A percentile compares a stretch with the other conserved stretches of the same genome.
Conservation (phyloP, 1,139 yeast species). For the Lodderomyces orthopsilosis region DNA sequence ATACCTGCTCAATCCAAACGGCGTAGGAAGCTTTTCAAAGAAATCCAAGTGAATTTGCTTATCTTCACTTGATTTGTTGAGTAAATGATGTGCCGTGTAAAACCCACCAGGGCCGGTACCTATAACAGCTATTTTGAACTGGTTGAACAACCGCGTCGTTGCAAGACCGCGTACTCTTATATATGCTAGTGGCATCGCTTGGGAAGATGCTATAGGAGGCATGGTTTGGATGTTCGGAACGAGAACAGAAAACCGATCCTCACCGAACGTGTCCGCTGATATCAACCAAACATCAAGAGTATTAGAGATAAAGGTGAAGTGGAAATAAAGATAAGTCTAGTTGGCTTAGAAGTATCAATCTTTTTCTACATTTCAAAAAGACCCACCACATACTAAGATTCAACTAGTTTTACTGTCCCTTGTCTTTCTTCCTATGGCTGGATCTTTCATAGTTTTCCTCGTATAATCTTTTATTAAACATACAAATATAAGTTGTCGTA, state of each 20-base stretch:
- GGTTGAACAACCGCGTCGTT: constrained; percentile 8
- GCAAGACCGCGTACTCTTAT: constrained; percentile 8
- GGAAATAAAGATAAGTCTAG: too few relatives aligned
- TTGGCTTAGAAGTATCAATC: too few relatives aligned
- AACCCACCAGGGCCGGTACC: constrained; percentile 99
- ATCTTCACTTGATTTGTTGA: constrained; percentile 43
- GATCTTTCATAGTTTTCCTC: background rate
- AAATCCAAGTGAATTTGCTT: constrained; percentile 48
- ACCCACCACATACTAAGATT: too few relatives aligned
- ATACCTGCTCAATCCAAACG: constrained; percentile 84
- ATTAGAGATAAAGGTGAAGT: too few relatives aligned
- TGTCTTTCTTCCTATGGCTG: too few relatives aligned
- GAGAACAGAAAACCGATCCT: background rate
- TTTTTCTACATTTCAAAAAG: too few relatives aligned
- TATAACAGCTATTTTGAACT: constrained; percentile 60
- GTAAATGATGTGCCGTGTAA: constrained; percentile 76
- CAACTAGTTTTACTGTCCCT: too few relatives aligned
- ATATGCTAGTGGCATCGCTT: constrained; percentile 1
- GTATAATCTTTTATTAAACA: constrained; percentile 2
- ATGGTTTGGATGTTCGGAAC: background rate
- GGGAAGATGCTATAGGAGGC: background rate
- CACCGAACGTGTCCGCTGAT: background rate
- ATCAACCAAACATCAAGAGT: too few relatives aligned
- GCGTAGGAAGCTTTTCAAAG: constrained; percentile 83
- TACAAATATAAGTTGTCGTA: background rate